Percentiles rank a stretch among this genome's conserved stretches.
Conservation (phyloP, 768 basidiomycete genomes). For the Amanita polypyramis region DNA sequence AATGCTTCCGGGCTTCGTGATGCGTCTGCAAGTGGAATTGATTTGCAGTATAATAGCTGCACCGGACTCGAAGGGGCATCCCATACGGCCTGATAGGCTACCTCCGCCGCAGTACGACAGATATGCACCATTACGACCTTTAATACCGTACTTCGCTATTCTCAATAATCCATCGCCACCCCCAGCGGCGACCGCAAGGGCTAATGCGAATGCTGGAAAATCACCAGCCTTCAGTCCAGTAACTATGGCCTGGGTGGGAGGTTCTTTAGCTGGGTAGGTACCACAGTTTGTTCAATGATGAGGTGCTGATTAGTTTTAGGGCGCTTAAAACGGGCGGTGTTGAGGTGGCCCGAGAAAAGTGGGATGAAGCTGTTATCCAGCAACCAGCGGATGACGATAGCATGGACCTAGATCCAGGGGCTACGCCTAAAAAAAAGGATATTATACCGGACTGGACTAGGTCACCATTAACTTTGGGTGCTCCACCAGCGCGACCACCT, state of each 20-base stretch:
- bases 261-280: conserved; percentile 80
- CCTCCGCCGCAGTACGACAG: conserved; percentile 54
- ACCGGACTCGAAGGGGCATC: conserved; percentile 15
- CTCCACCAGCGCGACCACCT: conserved; percentile 26
- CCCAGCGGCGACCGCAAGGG: conserved; percentile 35
- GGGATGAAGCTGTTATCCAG: conserved; percentile 60
- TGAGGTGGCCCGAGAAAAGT: conserved; percentile 75
- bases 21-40: conserved; percentile 75
- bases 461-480: conserved; percentile 48
- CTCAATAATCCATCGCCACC: conserved; percentile 75
- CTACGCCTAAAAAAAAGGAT: conserved; percentile 21
- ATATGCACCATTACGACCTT: conserved; percentile 61
- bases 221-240: conserved; percentile 84
- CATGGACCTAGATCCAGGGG: conserved; percentile 27
- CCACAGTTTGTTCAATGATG: not conserved
- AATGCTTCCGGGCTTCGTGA: conserved; percentile 89
- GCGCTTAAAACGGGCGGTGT: conserved; percentile 79
- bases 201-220: conserved; percentile 58
- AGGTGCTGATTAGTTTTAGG: conserved; percentile 24
- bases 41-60: conserved; percentile 37
- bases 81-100: conserved; percentile 26
- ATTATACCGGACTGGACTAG: conserved; percentile 81
- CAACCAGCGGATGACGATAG: conserved; percentile 19
- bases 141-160: conserved; percentile 67
- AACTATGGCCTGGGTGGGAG: conserved; percentile 86